Base-by-base conservation (phyloP, 2,329 filamentous ascomycete species). In the Hypoxylon sp. region DNA sequence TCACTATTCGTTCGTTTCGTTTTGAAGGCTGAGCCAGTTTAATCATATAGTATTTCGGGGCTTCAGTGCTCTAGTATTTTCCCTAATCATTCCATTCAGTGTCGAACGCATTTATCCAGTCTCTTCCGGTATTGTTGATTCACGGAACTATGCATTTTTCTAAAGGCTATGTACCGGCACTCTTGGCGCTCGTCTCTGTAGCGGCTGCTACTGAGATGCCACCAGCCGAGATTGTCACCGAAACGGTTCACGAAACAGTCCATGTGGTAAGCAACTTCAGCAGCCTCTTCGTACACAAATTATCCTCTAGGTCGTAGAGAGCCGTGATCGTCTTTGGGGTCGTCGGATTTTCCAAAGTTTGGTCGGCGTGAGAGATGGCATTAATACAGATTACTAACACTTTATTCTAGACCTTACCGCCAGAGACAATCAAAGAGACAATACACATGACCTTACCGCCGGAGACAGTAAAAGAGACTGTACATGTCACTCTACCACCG, bases 11-110 rank as follows among this genome's bases (percentile, higher is more conserved):
- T 69, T 69, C 60, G 57, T 64, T 69, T 67, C 64, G 60, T 69
- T 68, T 53, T 51, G 14, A 58, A 61, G 63, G 67, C 67, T 69
- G 67, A 41, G 64, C 67, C 67, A 55, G 56, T 60, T 67, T 64
- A 57, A 52, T 64, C 52, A 36, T 56, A 60, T 66, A 55, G 41
- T 51, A 30, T 14, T 60, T 61, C 58, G 9, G 23, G 38, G 49
- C 36, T 56, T 51, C 7, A 45, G 5, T 38, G 28, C 56, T 53
- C 48, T 55, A 43, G 23, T 63, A 65, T 58, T 30, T 58, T 57
- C 57, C 38, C 30, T 66, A 60, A 62, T 68, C 51, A 30, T 62
- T 28, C 32, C 36, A 21, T 19, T 49, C 14, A 17, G 9, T 32
- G 14, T 51, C 23, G 10, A 30, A 50, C 60, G 30, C 46, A 34